Base-by-base conservation (phyloP, 169 alveolate species). In the Blepharisma undulans region DNA sequence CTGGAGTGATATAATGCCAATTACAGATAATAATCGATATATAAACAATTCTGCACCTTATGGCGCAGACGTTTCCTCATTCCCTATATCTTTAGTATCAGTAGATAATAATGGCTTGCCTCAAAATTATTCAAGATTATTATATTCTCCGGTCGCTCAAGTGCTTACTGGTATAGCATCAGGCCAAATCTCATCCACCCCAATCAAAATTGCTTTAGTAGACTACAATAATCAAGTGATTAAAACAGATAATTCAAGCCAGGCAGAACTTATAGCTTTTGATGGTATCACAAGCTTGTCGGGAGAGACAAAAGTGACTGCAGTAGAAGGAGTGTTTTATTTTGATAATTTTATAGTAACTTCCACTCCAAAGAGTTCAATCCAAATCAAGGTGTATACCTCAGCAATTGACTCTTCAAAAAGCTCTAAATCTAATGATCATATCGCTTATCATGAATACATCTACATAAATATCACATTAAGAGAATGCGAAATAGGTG, bases 21-120 rank as follows among this genome's bases (percentile, higher is more conserved):
- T 25, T 12, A 14, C 22, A 18, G 32, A 14, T 18, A 18, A 10
- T 18, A 10, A 10, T 16, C 14, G 16, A 27, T 80, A 27, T 72
- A 12, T 10, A 32, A 80, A 84, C 90, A 84, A 84, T 32, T 59
- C 90, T 12, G 90, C 90, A n/a, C 14, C 16, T 18, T 84, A 84
- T 27, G 90, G 90, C 18, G 71, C 34, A n/a, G 90, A 84, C 84
- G 21, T 14, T 21, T 82, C 90, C 16, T 84, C 90, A 22, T 33
- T 84, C 60, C 90, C 90, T 48, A n/a, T n/a, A n/a, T n/a, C n/a
- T n/a, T n/a, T n/a, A n/a, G n/a, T n/a, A n/a, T n/a, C n/a, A n/a
- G n/a, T n/a, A n/a, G n/a, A n/a, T n/a, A n/a, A n/a, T n/a, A n/a
- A n/a, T n/a, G n/a, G n/a, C n/a, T n/a, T n/a, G n/a, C n/a, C n/a